Evolutionary conservation across 179 eudicot species (phyloP).

Genomic region (Corrigiola litoralis): DNA sequence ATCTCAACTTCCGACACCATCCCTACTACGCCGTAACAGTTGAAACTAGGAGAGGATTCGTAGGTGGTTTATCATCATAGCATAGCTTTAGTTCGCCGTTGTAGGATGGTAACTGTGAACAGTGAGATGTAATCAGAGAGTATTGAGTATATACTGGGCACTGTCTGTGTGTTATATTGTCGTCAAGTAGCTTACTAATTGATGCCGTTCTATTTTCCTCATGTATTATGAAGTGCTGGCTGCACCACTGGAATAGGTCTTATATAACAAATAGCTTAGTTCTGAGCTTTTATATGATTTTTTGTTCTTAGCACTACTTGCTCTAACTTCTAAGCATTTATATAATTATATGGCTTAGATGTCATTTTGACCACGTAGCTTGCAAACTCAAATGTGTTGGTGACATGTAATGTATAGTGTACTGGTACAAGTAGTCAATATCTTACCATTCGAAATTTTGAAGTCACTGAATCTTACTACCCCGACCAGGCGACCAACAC

Average conservation of each 20-base stretch:
- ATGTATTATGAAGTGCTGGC: not conserved
- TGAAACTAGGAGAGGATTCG: slow-evolving; percentile 7
- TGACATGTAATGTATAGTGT: too few species aligned
- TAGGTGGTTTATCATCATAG: slow-evolving; percentile 18
- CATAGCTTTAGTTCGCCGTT: slow-evolving; percentile 12
- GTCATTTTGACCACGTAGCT: too few species aligned
- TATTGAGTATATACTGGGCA: slow-evolving; percentile 21
- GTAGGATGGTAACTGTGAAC: slow-evolving; percentile 25
- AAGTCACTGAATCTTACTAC: too few species aligned
- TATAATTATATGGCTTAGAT: too few species aligned
- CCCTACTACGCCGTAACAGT: slow-evolving; percentile 57
- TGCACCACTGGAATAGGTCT: not conserved
- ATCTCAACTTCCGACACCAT: slow-evolving; percentile 62
- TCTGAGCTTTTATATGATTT: too few species aligned
- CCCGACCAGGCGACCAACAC: too few species aligned
- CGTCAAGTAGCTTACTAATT: slow-evolving; percentile 24
- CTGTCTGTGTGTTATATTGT: slow-evolving; percentile 28
- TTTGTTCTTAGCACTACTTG: too few species aligned
- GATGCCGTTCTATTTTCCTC: slow-evolving; percentile 10
- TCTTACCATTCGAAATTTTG: too few species aligned
- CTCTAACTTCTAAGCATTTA: too few species aligned
- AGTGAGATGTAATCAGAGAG: slow-evolving; percentile 22
- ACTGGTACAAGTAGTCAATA: too few species aligned
- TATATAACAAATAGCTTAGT: too few species aligned
- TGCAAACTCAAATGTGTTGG: too few species aligned